Conservation (phyloP, 2,329 filamentous ascomycete genomes). For the Aphanocladium album region DNA sequence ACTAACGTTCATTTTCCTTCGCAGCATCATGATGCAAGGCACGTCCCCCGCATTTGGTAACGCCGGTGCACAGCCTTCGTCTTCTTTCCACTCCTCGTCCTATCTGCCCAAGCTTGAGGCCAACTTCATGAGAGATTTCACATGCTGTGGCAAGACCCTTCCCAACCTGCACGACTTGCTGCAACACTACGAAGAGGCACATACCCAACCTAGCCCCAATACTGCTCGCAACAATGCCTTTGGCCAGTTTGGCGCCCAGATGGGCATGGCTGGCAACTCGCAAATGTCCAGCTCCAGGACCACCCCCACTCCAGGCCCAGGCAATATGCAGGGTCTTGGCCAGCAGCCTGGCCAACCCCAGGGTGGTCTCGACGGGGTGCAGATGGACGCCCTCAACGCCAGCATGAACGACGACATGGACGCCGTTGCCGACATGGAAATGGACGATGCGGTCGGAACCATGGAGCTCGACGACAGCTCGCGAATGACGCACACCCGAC, state of each 20-base stretch:
- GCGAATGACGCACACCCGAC: constrained; percentile 63
- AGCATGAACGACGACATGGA: constrained; percentile 63
- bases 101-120: constrained; percentile 95
- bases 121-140: constrained; percentile 96
- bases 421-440: constrained; percentile 89
- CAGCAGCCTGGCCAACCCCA: constrained; percentile 24
- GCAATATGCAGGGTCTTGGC: constrained; percentile 24
- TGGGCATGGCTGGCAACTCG: constrained; percentile 28
- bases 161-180: constrained; percentile 91
- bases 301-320: constrained; percentile 26
- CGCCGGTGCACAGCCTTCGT: constrained; percentile 64
- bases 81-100: constrained; percentile 92
- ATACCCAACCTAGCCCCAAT: constrained; percentile 63
- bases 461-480: constrained; percentile 61
- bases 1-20: constrained; percentile 20
- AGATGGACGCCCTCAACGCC: constrained; percentile 36
- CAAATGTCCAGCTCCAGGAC: constrained; percentile 30
- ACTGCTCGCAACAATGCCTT: constrained; percentile 36
- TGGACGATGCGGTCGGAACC: constrained; percentile 74
- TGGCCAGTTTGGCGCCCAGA: constrained; percentile 32
- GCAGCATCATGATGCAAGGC: constrained; percentile 88
- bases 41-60: constrained; percentile 73
- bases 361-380: constrained; percentile 25
- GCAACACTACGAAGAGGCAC: constrained; percentile 93
- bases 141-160: constrained; percentile 85